A percentile compares a stretch with the other conserved stretches of the same genome.
These are phyloP conservation scores for Aspergillus aculeatus DNA, from an alignment of 2,329 filamentous ascomycete species.

Conservation along the genomic window DNA sequence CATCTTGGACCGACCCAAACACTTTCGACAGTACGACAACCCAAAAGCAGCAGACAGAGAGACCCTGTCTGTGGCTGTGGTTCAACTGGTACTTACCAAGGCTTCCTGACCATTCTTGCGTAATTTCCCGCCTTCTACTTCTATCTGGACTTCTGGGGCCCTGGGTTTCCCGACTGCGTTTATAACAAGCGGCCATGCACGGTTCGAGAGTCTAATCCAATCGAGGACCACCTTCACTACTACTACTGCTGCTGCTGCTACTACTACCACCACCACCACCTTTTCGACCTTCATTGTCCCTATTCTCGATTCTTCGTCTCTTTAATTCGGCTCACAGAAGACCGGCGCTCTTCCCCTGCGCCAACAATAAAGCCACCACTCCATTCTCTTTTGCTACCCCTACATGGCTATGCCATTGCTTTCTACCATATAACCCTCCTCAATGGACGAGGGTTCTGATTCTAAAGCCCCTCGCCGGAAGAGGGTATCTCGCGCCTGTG, in stretches of 20 bases:
- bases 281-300: conserved; percentile 5
- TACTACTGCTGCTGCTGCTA: background rate
- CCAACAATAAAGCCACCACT: background rate
- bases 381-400: conserved; percentile 5
- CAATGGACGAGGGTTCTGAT: conserved; percentile 42
- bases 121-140: conserved; percentile 3
- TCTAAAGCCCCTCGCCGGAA: conserved; percentile 41
- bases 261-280: background rate
- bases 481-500: conserved; percentile 48
- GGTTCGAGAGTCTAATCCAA: background rate
- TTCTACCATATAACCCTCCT: conserved; percentile 25
- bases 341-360: background rate
- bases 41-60: conserved; percentile 6
- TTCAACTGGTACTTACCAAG: background rate
- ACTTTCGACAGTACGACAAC: background rate
- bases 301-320: conserved; percentile 3
- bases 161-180: conserved; percentile 10
- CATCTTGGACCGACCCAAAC: conserved; percentile 3
- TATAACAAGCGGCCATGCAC: conserved; percentile 7
- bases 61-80: conserved; percentile 12
- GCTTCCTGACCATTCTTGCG: conserved; percentile 2
- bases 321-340: background rate
- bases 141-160: background rate
- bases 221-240: background rate
- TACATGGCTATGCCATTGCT: conserved; percentile 27